Evolutionary conservation across 106 monocot species (phyloP).

Genomic region (Allium cepa): DNA sequence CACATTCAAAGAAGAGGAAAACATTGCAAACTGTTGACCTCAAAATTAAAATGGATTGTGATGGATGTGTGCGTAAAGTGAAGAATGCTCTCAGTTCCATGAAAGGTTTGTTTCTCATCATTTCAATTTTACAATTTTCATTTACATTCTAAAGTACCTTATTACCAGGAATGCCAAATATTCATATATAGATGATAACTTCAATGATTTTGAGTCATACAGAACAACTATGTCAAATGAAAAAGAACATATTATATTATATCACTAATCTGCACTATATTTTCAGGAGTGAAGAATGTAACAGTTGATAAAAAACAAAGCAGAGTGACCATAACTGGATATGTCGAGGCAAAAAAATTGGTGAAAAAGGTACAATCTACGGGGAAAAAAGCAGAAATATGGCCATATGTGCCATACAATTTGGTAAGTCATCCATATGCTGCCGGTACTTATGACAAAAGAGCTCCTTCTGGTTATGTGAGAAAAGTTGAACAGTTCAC

Average conservation of each 20-base stretch:
- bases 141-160: no score
- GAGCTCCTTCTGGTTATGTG: slow-evolving; percentile 52
- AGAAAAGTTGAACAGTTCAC: slow-evolving; percentile 29
- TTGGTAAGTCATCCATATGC: slow-evolving; percentile 26
- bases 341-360: slow-evolving; percentile 37
- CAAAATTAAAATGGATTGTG: slow-evolving; percentile 53
- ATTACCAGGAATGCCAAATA: no score
- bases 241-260: no score
- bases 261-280: neutral
- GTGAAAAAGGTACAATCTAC: slow-evolving; percentile 39
- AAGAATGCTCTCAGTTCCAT: slow-evolving; percentile 44
- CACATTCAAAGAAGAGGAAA: slow-evolving; percentile 46
- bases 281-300: slow-evolving; percentile 28
- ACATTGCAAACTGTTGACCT: slow-evolving; percentile 48
- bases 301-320: slow-evolving; percentile 41
- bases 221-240: no score
- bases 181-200: no score
- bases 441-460: slow-evolving; percentile 42
- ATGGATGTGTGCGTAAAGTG: slow-evolving; percentile 56
- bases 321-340: slow-evolving; percentile 39
- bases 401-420: slow-evolving; percentile 60
- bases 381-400: slow-evolving; percentile 56
- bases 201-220: no score
- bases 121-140: neutral
- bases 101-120: slow-evolving; percentile 26